Conservation (phyloP, 2,329 filamentous ascomycete species). For the Colletotrichum cuscutae region DNA sequence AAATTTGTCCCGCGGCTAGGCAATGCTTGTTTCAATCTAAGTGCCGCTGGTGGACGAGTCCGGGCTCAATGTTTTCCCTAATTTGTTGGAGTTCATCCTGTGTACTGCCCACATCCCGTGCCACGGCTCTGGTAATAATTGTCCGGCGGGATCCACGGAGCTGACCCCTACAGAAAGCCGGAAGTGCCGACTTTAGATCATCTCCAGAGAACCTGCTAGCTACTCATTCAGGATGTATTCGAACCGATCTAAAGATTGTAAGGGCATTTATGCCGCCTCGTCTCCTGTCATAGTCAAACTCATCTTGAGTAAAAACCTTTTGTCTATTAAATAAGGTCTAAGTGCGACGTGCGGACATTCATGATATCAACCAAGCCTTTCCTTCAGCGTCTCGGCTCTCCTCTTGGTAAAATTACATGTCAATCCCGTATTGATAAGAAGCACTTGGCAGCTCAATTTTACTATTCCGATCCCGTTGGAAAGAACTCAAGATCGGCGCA, state of each 20-base stretch:
- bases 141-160: neutral
- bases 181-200: neutral
- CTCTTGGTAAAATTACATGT: too few species aligned
- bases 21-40: slow-evolving; percentile 16
- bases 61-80: neutral
- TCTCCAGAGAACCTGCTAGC: neutral
- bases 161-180: neutral
- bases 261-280: neutral
- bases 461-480: too few species aligned
- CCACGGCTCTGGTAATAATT: neutral
- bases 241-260: neutral
- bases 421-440: too few species aligned
- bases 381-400: too few species aligned
- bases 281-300: neutral
- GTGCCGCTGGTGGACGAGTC: neutral
- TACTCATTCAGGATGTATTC: neutral
- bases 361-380: too few species aligned
- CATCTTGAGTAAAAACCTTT: too few species aligned
- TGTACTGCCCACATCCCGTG: slow-evolving; percentile 15
- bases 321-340: too few species aligned
- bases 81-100: slow-evolving; percentile 5
- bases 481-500: too few species aligned
- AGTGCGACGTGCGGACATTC: too few species aligned
- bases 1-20: slow-evolving; percentile 8
- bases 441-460: too few species aligned